Percentiles rank a stretch among this genome's conserved stretches.
phyloP scores from a whole-genome alignment of 1,284 basidiomycete genomes.

The Ceratorhiza oryzae-sativae region DNA sequence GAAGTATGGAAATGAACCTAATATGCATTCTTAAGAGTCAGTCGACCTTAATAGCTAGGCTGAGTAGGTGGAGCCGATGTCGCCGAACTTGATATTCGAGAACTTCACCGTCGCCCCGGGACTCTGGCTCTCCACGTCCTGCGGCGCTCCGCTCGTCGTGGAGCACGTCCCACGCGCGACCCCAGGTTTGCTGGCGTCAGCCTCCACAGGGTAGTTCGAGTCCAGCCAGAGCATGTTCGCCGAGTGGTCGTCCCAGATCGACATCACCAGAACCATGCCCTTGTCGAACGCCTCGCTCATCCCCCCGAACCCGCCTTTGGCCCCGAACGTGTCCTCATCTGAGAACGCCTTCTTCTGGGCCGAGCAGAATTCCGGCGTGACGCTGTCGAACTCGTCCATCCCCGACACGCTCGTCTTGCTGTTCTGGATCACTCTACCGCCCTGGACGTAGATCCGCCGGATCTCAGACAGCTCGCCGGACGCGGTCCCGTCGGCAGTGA shows the following conservation, averaged over 20 bases:
- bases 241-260: constrained; percentile 65
- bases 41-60: neutral
- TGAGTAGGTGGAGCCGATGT: constrained; percentile 41
- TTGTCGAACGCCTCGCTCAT: constrained; percentile 58
- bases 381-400: constrained; percentile 45
- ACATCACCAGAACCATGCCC: constrained; percentile 64
- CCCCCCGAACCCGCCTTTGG: constrained; percentile 55
- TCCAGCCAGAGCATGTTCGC: constrained; percentile 68
- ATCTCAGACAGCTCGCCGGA: constrained; percentile 59
- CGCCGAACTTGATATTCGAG: constrained; percentile 43
- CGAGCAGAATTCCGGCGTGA: constrained; percentile 55
- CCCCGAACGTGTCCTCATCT: constrained; percentile 58
- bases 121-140: constrained; percentile 54
- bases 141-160: constrained; percentile 57
- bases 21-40: neutral
- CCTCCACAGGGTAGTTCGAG: constrained; percentile 59
- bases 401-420: constrained; percentile 52
- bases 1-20: neutral
- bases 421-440: constrained; percentile 61
- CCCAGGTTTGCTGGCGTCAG: constrained; percentile 55
- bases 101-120: constrained; percentile 19
- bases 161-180: constrained; percentile 63
- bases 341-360: constrained; percentile 55
- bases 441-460: constrained; percentile 63
- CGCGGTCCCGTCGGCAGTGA: constrained; percentile 57